These are phyloP conservation scores for Cerioporus squamosus DNA, from an alignment of 1,284 basidiomycete species.

Conservation along the genomic window DNA sequence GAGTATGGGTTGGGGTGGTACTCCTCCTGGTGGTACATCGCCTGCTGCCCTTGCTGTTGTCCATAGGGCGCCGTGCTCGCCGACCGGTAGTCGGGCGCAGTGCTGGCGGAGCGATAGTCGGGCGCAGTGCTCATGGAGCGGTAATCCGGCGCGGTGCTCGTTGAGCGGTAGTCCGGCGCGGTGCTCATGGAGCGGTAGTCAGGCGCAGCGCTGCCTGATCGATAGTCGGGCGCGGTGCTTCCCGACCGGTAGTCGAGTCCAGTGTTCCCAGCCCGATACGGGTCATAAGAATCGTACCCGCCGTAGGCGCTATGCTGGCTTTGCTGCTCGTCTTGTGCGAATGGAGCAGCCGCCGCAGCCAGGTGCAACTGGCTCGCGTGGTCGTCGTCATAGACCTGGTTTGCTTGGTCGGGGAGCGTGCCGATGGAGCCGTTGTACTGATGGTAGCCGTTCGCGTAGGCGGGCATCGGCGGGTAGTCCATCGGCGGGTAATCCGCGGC, in stretches of 20 bases:
- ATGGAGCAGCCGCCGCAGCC: constrained; percentile 55
- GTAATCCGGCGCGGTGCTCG: constrained; percentile 19
- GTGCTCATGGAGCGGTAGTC: constrained; percentile 13
- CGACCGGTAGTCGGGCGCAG: no score
- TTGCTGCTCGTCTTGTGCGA: constrained; percentile 41
- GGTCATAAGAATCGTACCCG: constrained; percentile 21
- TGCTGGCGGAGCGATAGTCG: constrained; percentile 15
- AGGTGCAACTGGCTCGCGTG: constrained; percentile 65
- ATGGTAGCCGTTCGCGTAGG: constrained; percentile 47
- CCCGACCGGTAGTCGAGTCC: constrained; percentile 16
- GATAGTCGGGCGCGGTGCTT: constrained; percentile 17
- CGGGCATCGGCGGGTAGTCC: constrained; percentile 67
- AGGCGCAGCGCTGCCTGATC: constrained; percentile 9
- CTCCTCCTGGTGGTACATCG: constrained; percentile 25
- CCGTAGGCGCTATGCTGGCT: constrained; percentile 19
- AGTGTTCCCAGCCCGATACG: constrained; percentile 19
- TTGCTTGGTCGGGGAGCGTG: constrained; percentile 56
- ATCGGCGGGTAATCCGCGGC: constrained; percentile 44
- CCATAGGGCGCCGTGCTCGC: constrained; percentile 25
- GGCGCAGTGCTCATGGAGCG: constrained; percentile 5
- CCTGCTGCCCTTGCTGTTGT: constrained; percentile 14
- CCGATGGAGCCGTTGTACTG: constrained; percentile 59
- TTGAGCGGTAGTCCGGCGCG: constrained; percentile 23
- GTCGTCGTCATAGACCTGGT: constrained; percentile 62
- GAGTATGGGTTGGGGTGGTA: constrained; percentile 14